These are phyloP conservation scores for Nannochloropsis oceanica DNA, from an alignment of 108 stramenopile species.

Conservation along the genomic window DNA sequence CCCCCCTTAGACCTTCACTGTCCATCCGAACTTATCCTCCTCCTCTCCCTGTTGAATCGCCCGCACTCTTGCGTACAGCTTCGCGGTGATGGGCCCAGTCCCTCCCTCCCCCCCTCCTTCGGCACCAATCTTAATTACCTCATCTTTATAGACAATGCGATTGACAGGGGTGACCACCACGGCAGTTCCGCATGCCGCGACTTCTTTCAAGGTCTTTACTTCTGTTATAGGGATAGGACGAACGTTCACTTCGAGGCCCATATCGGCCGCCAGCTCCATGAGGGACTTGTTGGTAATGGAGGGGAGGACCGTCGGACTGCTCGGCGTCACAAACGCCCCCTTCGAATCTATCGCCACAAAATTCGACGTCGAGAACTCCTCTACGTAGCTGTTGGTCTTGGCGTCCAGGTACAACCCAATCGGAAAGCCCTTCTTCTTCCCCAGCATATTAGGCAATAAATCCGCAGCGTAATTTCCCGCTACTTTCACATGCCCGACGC, in stretches of 20 bases:
- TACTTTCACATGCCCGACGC: slow-evolving; percentile 85
- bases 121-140: slow-evolving; percentile 50
- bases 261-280: slow-evolving; percentile 74
- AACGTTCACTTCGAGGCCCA: slow-evolving; percentile 70
- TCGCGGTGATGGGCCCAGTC: slow-evolving; percentile 57
- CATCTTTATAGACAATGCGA: slow-evolving; percentile 37
- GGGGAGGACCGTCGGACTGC: slow-evolving; percentile 70
- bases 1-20: slow-evolving; percentile 2
- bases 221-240: slow-evolving; percentile 59
- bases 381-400: slow-evolving; percentile 63
- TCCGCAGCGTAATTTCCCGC: slow-evolving; percentile 99
- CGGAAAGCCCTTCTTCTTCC: slow-evolving; percentile 87
- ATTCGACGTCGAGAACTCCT: slow-evolving; percentile 97
- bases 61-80: slow-evolving; percentile 65
- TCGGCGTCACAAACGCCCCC: slow-evolving; percentile 72
- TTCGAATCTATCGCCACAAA: slow-evolving; percentile 79
- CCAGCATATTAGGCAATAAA: slow-evolving; percentile 79
- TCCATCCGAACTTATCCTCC: slow-evolving; percentile 82
- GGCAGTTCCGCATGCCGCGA: slow-evolving; percentile 90
- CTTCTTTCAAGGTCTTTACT: slow-evolving; percentile 69
- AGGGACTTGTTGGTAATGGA: slow-evolving; percentile 91
- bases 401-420: slow-evolving; percentile 92
- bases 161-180: slow-evolving; percentile 88
- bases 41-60: slow-evolving; percentile 79
- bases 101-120: slow-evolving; percentile 39